A percentile compares a stretch with the other conserved stretches of the same genome.
phyloP scores from a whole-genome alignment of 192 early-diverging fungal genomes.

The Lobosporangium transversale region DNA sequence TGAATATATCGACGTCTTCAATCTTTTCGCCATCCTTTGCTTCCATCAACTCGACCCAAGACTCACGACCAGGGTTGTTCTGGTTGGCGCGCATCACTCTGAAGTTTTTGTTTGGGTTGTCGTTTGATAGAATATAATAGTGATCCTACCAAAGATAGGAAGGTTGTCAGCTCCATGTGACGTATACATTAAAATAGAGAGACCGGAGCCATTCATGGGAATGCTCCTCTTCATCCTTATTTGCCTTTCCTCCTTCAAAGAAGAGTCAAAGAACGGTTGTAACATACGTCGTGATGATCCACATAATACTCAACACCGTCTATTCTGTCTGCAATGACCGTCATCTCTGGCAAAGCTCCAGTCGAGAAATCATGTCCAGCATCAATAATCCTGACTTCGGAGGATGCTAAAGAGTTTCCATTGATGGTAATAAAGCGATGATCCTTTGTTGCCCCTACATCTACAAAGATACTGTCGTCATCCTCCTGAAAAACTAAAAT shows the following conservation, averaged over 20 bases:
- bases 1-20: slow-evolving; percentile 82
- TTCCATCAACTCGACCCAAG: slow-evolving; percentile 70
- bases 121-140: slow-evolving; percentile 68
- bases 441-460: slow-evolving; percentile 81
- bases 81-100: slow-evolving; percentile 65
- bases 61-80: slow-evolving; percentile 30
- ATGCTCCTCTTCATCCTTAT: no score
- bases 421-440: slow-evolving; percentile 72
- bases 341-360: slow-evolving; percentile 41
- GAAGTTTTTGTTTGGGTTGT: slow-evolving; percentile 64
- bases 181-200: no score
- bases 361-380: slow-evolving; percentile 56
- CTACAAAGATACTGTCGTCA: slow-evolving; percentile 76
- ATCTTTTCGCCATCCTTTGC: slow-evolving; percentile 70
- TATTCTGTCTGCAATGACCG: slow-evolving; percentile 64
- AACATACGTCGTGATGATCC: slow-evolving; percentile 78
- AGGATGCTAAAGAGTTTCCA: slow-evolving; percentile 76
- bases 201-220: no score
- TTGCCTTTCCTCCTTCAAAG: no score
- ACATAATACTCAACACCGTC: slow-evolving; percentile 77
- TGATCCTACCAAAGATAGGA: no score
- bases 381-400: slow-evolving; percentile 69
- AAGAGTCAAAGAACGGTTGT: no score
- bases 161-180: no score
- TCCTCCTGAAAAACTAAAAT: slow-evolving; percentile 69